Conservation (phyloP, 352 stramenopile genomes). For the Aphanomyces invadans region DNA sequence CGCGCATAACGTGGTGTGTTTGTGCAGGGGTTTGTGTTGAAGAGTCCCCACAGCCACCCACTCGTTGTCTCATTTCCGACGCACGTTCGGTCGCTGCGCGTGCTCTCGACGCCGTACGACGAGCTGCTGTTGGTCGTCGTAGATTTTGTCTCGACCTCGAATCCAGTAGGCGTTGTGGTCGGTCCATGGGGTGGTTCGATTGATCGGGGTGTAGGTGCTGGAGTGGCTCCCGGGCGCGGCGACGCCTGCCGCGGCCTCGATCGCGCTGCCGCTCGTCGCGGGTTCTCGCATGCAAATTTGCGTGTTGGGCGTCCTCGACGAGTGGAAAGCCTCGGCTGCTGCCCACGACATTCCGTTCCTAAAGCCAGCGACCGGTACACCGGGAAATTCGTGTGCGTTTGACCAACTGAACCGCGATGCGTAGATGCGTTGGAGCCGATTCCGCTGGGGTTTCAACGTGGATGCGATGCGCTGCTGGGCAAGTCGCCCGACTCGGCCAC, state of each 20-base stretch:
- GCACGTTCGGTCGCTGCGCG: slow-evolving; percentile 40
- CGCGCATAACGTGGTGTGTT: background rate
- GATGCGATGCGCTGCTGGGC: background rate
- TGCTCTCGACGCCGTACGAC: slow-evolving; percentile 47
- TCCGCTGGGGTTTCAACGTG: background rate
- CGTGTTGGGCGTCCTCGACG: slow-evolving; percentile 41
- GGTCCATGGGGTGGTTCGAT: too few relatives aligned
- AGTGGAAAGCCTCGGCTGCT: slow-evolving; percentile 48
- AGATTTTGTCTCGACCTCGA: slow-evolving; percentile 28
- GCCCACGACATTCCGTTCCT: slow-evolving; percentile 45
- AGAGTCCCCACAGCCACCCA: slow-evolving; percentile 43
- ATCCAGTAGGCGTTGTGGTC: too few relatives aligned
- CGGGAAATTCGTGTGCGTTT: too few relatives aligned
- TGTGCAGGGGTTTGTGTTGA: slow-evolving; percentile 55
- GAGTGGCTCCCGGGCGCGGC: slow-evolving; percentile 33
- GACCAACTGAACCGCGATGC: too few relatives aligned
- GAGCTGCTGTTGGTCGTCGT: slow-evolving; percentile 59
- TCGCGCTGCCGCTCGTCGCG: slow-evolving; percentile 52
- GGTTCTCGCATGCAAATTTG: slow-evolving; percentile 59
- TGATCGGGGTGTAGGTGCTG: background rate
- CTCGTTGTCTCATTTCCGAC: slow-evolving; percentile 56
- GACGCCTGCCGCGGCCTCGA: slow-evolving; percentile 21
- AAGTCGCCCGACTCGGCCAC: background rate
- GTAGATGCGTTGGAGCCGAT: too few relatives aligned
- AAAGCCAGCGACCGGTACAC: slow-evolving; percentile 25